phyloP scores from a whole-genome alignment of 352 stramenopile genomes.

The Aphanomyces cochlioides region DNA sequence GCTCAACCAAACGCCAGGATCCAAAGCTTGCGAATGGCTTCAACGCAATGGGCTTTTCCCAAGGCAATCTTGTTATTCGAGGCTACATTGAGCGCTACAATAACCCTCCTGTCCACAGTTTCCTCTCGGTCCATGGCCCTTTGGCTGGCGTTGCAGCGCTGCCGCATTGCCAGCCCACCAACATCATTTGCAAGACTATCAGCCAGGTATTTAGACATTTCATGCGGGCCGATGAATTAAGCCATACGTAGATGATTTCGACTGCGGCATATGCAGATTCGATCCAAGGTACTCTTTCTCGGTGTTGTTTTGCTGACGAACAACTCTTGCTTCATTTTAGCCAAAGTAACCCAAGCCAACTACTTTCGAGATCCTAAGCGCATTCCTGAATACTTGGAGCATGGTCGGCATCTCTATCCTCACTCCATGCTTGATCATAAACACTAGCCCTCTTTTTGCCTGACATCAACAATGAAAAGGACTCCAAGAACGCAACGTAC shows the following conservation, averaged over 20 bases:
- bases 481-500: conserved; percentile 65
- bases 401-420: conserved; percentile 41
- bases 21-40: conserved; percentile 83
- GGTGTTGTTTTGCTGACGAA: neutral
- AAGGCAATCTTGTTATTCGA: conserved; percentile 93
- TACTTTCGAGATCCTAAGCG: conserved; percentile 89
- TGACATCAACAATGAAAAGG: conserved; percentile 90
- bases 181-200: conserved; percentile 83
- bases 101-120: conserved; percentile 85
- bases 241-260: conserved; percentile 43
- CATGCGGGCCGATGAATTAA: no score
- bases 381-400: conserved; percentile 61
- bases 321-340: neutral
- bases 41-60: conserved; percentile 91
- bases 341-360: conserved; percentile 82
- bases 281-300: conserved; percentile 4
- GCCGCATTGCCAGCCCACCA: conserved; percentile 81
- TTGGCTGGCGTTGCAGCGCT: conserved; percentile 87
- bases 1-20: conserved; percentile 43
- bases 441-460: conserved; percentile 64
- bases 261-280: conserved; percentile 14
- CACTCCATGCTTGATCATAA: neutral
- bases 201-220: conserved; percentile 42
- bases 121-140: conserved; percentile 90
- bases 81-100: conserved; percentile 94